Evolutionary conservation across 306 rosid species (phyloP), one percentile per base, ranked within the genome.

Genomic region (Biancaea sappan): DNA sequence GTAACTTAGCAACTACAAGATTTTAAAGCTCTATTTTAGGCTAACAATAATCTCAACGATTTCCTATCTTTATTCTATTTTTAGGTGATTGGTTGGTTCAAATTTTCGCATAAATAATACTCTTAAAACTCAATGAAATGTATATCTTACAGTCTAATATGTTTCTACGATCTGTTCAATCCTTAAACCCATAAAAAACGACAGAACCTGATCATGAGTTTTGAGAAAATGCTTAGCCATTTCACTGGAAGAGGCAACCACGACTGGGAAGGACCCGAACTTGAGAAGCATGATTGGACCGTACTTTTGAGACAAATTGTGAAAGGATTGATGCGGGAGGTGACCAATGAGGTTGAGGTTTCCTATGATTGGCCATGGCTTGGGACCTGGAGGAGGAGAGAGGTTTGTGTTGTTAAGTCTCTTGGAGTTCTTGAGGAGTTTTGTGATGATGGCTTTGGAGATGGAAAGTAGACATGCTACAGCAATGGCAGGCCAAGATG

Each of bases 341-440:
- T 72, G 59, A 15, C 84, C 75, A 1, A 85, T 75, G 19, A 62
- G 80, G 77, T 79, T 78, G 6, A 82, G 84, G 64, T 82, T 85
- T 28, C 88, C 88, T 9, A 79, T 79, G 62, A 85, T 40, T 0
- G 86, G 88, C 86, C 86, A 85, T 50, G 86, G 78, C 72, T 85
- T 85, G 13, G 88, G 88, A 60, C 86, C 88, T 2, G 88, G 86
- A 35, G 82, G 72, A n/a, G n/a, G n/a, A n/a, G n/a, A n/a, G 9
- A 28, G 67, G 3, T 59, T 74, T 8, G 26, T 19, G 47, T 6
- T 26, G 51, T 5, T 37, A 2, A 22, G 43, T 29, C 19, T 71
- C 57, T 11, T 37, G 24, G 21, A 58, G 16, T 60, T n/a, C n/a
- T n/a, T 14, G 43, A 56, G 13, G 5, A 13, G 0, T 21, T 76